phyloP scores from a whole-genome alignment of 2,329 filamentous ascomycete species.

The Malbranchea zuffiana region DNA sequence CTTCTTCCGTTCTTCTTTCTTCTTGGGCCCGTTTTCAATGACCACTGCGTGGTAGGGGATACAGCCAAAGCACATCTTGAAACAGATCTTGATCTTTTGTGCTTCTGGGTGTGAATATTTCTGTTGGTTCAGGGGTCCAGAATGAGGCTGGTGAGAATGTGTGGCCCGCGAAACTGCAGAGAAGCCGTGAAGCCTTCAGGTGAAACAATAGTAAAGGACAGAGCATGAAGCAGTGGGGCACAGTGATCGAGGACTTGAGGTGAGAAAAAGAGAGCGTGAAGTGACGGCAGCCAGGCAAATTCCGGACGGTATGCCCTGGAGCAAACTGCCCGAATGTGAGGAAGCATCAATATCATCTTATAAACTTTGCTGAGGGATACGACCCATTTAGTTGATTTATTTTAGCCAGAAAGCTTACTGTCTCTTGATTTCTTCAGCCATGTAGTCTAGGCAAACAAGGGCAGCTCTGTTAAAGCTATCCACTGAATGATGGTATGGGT shows the following conservation, averaged over 20 bases:
- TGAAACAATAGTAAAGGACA: not conserved
- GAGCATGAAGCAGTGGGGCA: not conserved
- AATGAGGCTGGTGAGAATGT: not conserved
- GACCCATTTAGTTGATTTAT: no score
- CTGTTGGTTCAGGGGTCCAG: not conserved
- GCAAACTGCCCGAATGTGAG: no score
- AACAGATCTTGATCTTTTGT: slow-evolving; percentile 1
- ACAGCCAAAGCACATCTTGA: slow-evolving; percentile 15
- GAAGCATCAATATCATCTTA: no score
- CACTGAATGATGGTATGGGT: no score
- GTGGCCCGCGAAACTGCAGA: not conserved
- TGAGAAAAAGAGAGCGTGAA: not conserved
- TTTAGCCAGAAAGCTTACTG: no score
- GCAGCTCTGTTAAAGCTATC: no score
- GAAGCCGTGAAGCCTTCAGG: slow-evolving; percentile 3
- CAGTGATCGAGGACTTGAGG: not conserved
- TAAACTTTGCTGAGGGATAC: no score
- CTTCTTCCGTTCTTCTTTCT: slow-evolving; percentile 11
- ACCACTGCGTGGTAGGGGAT: slow-evolving; percentile 13
- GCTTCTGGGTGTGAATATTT: not conserved
- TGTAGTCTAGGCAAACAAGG: no score
- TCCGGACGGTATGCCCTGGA: no score
- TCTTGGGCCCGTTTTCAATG: slow-evolving; percentile 14
- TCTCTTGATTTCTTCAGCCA: no score
- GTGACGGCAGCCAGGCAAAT: no score